Evolutionary conservation across 768 basidiomycete species (phyloP), one percentile per base, ranked within the genome.

Genomic region (Mycena vulgaris): DNA sequence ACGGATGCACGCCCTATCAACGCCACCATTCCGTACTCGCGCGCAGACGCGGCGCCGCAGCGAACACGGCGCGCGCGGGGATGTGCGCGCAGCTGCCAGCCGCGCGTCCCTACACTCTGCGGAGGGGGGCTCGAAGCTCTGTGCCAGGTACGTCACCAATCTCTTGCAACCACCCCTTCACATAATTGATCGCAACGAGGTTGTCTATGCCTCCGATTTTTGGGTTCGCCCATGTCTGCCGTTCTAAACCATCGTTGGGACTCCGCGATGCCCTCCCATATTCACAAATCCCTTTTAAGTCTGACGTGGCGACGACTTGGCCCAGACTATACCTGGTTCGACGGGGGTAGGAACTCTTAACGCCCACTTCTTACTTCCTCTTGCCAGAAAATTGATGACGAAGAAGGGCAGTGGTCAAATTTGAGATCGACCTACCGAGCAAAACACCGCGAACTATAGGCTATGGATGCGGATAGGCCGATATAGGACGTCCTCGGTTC

Each of bases 211-310:
- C 16, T 28, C 63, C 40, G 42, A 65, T 27, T 56, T 19, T 25
- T 56, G 63, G 63, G 63, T 31, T 13, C 17, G 45, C 30, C n/a
- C 63, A 65, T 21, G 42, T 65, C 25, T 56, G 63, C 45, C 31
- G 37, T 27, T 33, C 63, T 8, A n/a, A 14, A 47, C 63, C 63
- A 16, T 65, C 63, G 13, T 5, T 13, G 10, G 11, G 47, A 17
- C 63, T 65, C 30, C 30, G 28, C 16, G 33, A 56, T 45, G 63
- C 63, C 31, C 63, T 65, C 17, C 21, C 11, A 23, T 10, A 55
- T 1, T 65, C 63, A 7, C 53, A 65, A 0, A 35, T 65, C 9
- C 63, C 63, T 7, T 31, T 65, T 5, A 53, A n/a, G 40, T 14
- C 42, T 1, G 30, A 42, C 14, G 27, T 16, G 21, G 10, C 16